These are phyloP conservation scores for Apiospora phragmitis DNA, from an alignment of 2,329 filamentous ascomycete genomes.

Conservation along the genomic window DNA sequence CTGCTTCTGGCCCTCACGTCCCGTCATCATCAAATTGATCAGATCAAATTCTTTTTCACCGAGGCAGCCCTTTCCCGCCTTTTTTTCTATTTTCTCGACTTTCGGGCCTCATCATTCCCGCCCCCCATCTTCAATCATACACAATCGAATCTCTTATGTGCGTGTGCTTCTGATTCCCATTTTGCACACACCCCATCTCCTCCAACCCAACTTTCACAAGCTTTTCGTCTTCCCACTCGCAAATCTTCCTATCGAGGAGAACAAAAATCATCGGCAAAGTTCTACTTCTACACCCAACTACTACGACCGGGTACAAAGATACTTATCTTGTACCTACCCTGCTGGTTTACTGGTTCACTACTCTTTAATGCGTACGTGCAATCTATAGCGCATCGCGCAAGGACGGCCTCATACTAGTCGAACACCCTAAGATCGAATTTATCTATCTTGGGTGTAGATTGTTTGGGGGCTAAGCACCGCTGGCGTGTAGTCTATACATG, in stretches of 20 bases:
- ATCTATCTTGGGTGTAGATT: conserved; percentile 3
- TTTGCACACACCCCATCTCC: neutral
- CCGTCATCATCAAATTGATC: conserved; percentile 8
- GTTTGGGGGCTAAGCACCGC: conserved; percentile 1
- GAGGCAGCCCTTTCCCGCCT: neutral
- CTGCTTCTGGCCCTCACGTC: neutral
- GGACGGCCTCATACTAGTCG: conserved; percentile 7
- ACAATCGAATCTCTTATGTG: conserved; percentile 4
- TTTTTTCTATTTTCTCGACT: neutral
- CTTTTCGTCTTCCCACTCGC: neutral
- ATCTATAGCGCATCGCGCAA: conserved; percentile 5
- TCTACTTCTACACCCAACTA: neutral
- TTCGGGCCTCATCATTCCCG: neutral
- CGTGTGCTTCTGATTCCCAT: conserved; percentile 1
- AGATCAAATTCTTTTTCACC: conserved; percentile 7
- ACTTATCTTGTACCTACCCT: neutral
- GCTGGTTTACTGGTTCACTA: neutral
- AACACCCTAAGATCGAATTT: conserved; percentile 4
- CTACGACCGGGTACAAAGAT: conserved; percentile 3
- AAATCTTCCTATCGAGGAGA: conserved; percentile 2
- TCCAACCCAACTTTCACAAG: conserved; percentile 4
- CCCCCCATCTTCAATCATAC: conserved; percentile 7
- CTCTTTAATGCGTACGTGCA: neutral
- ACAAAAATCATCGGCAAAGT: conserved; percentile 3
- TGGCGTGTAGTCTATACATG: conserved; percentile 2